Conservation (phyloP, 176 grass and related monocot genomes). For the Guadua angustifolia region DNA sequence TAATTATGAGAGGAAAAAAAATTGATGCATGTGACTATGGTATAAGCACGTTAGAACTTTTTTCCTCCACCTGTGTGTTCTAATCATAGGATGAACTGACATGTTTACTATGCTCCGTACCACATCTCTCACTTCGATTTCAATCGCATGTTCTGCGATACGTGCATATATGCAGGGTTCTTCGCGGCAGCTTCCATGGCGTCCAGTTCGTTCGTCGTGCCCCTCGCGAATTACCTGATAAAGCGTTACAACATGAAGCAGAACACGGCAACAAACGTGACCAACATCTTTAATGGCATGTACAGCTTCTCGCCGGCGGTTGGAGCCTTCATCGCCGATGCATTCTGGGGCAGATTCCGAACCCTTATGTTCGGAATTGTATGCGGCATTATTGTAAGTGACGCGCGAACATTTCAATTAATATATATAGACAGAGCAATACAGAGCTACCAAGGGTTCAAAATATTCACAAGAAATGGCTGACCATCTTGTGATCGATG, state of each 20-base stretch:
- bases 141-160: neutral
- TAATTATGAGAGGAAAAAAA: too few relatives aligned
- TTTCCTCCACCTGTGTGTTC: too few relatives aligned
- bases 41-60: too few relatives aligned
- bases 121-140: neutral
- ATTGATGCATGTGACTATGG: too few relatives aligned
- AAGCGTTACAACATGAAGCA: conserved; percentile 30
- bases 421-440: neutral
- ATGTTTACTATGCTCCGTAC: too few relatives aligned
- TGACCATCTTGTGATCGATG: neutral
- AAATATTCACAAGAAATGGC: neutral
- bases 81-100: too few relatives aligned
- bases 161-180: neutral
- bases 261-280: conserved; percentile 18
- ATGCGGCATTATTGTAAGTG: neutral
- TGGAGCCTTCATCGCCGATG: conserved; percentile 61
- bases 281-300: conserved; percentile 39
- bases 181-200: neutral
- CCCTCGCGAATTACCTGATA: conserved; percentile 19
- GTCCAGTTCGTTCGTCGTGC: neutral
- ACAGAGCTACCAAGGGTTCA: too few relatives aligned
- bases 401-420: neutral
- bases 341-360: conserved; percentile 48
- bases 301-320: conserved; percentile 43
- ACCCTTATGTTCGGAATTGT: conserved; percentile 33